These are phyloP conservation scores for Tympanopsis confertula DNA, from an alignment of 2,329 filamentous ascomycete species.

Conservation along the genomic window DNA sequence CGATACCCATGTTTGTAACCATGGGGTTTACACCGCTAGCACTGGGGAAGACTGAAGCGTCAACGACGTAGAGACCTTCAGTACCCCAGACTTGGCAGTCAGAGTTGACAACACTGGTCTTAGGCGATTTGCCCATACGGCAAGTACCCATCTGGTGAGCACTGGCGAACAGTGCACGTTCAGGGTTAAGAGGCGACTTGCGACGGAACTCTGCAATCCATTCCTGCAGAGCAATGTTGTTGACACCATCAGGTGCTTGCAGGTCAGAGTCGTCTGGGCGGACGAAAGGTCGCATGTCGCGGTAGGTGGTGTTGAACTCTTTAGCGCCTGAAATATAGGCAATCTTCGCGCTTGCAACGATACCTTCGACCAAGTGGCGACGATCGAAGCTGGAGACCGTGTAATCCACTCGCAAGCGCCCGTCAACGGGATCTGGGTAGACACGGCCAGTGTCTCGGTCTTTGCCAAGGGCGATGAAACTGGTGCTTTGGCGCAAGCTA, in stretches of 20 bases:
- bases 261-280: background rate
- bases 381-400: constrained; percentile 39
- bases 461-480: constrained; percentile 41
- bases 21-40: constrained; percentile 38
- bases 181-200: constrained; percentile 2
- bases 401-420: constrained; percentile 38
- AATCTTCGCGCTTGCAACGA: constrained; percentile 43
- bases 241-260: background rate
- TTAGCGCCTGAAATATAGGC: constrained; percentile 28
- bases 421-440: constrained; percentile 42
- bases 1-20: constrained; percentile 36
- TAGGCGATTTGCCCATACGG: constrained; percentile 27
- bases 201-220: constrained; percentile 1
- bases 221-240: background rate
- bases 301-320: background rate
- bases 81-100: constrained; percentile 31
- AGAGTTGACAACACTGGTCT: constrained; percentile 28
- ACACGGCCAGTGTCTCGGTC: constrained; percentile 45
- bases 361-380: constrained; percentile 40
- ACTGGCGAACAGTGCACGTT: constrained; percentile 18
- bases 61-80: constrained; percentile 30
- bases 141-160: constrained; percentile 39
- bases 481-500: constrained; percentile 38
- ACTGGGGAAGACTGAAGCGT: constrained; percentile 35
- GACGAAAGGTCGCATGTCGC: background rate